phyloP scores from a whole-genome alignment of 805 yeast genomes.

The Lipomyces sp. region DNA sequence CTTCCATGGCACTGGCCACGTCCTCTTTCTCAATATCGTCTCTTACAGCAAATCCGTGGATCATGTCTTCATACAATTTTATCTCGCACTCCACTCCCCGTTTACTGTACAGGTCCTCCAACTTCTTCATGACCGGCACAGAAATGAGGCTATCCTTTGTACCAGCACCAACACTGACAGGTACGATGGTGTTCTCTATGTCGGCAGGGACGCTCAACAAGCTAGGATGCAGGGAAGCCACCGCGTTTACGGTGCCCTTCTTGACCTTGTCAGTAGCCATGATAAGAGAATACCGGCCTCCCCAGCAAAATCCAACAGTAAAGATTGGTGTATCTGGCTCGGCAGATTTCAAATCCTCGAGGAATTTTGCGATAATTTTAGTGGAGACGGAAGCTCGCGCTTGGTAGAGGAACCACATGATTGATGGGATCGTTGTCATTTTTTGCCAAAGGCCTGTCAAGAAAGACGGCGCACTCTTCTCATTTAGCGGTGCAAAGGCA shows the following conservation, averaged over 20 bases:
- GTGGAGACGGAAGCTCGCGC: constrained; percentile 17
- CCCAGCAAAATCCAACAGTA: constrained; percentile 35
- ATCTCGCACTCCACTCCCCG: constrained; percentile 16
- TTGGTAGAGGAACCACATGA: constrained; percentile 7
- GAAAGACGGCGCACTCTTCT: constrained; percentile 6
- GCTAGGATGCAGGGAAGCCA: constrained; percentile 30
- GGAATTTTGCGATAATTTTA: constrained; percentile 22
- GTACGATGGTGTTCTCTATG: constrained; percentile 18
- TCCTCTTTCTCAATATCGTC: constrained; percentile 18
- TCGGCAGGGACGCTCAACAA: constrained; percentile 22
- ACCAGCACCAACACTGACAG: constrained; percentile 25
- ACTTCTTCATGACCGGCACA: constrained; percentile 8
- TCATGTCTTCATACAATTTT: constrained; percentile 21
- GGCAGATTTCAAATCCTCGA: constrained; percentile 7
- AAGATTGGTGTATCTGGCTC: constrained; percentile 15
- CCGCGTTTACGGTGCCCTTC: constrained; percentile 24
- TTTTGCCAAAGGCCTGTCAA: not conserved
- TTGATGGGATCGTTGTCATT: not conserved
- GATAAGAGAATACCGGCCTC: constrained; percentile 28
- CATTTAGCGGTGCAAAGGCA: constrained; percentile 16
- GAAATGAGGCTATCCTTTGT: constrained; percentile 15
- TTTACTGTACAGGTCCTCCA: constrained; percentile 4
- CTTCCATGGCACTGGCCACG: constrained; percentile 25
- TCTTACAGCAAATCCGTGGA: constrained; percentile 32
- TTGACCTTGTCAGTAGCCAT: constrained; percentile 8